Base-by-base conservation (phyloP, 2,329 filamentous ascomycete species). In the Nigrospora oryzae region DNA sequence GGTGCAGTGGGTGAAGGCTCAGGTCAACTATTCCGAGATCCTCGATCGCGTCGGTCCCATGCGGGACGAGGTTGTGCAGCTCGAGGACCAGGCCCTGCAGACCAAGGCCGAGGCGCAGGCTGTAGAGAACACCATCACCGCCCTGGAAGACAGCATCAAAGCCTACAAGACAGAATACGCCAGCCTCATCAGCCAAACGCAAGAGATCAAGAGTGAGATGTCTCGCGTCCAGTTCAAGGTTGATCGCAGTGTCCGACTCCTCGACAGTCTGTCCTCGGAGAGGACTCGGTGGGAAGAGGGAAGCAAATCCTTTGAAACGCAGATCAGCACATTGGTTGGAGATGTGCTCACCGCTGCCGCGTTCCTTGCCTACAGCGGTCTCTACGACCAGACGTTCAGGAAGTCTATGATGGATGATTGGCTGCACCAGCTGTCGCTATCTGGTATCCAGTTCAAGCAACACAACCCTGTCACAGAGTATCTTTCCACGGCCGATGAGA, bases 321-420 rank as follows among this genome's bases (percentile, higher is more conserved):
- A 98, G 63, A 97, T 98, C 62, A 86, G 87, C 64, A 98, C 93
- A 3, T 81, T 98, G 43, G 88, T 98, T 34, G 93, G 93, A 49
- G 93, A 98, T 60, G 91, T 96, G 41, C 77, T 98, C 49, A 84
- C 96, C 42, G 93, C 93, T n/a, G 89, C 94, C 5, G 94, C 91
- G 10, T 97, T 97, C 76, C 75, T 98, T 51, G 93, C 94, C 13
- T 98, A 98, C 66, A 89, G 87, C 59, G 93, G 93, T 66, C 83
- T 97, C 42, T 98, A 95, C 62, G 93, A 98, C 62, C 94, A 98
- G 62, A 93, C 93, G 49, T 97, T 96, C 79, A 84, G 93, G 60
- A 96, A 96, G 69, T 83, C 84, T 10, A 96, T 98, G 89, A 81
- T 93, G 67, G 93, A 98, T 54, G 93, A 98, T 64, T 98, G 93